Base-by-base conservation (phyloP, 192 early-diverging fungal genomes). In the Podila horticola region DNA sequence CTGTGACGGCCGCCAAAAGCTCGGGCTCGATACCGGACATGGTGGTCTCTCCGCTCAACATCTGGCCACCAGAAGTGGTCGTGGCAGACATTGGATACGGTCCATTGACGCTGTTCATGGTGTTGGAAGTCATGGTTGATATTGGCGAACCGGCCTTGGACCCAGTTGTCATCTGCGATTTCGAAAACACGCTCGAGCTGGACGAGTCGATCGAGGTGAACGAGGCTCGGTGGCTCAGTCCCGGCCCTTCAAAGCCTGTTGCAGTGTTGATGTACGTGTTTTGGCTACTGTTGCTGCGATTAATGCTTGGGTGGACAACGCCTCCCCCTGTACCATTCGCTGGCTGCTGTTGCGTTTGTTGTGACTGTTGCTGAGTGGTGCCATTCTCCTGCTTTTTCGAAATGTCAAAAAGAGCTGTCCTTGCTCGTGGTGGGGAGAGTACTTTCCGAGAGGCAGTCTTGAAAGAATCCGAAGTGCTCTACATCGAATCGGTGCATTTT, bases 51-150 rank as follows among this genome's bases (percentile, higher is more conserved):
- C 41, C 41, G 34, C 10, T 36, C 41, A 45, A 45, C 41, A 17
- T 45, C 11, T 45, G 41, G 41, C 13, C 41, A 41, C 34, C 20
- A 24, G 62, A 45, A 13, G 58, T 59, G 28, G 51, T 41, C 8
- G 49, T 51, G 17, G 34, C 28, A 15, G 61, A 15, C 2, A 51
- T 61, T 38, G 62, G 62, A 33, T 67, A 66, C n/a, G 64, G 59
- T 30, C 77, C 77, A 55, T 81, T 81, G 64, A 81, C 64, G 26
- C 77, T 81, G 26, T n/a, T 55, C 77, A 81, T 81, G 19, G 77
- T 81, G 26, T 68, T 73, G 3, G 77, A 81, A 3, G 77, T 81
- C 51, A 73, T 73, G 31, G 71, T 65, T 10, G 77, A 79, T 45
- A 71, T 66, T 2, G 69, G 75, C 5, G 75, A 81, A 28, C 67